A percentile compares a stretch with the other conserved stretches of the same genome.
Evolutionary conservation across 2,329 filamentous ascomycete species (phyloP).

Genomic region (Clathrospora elynae): DNA sequence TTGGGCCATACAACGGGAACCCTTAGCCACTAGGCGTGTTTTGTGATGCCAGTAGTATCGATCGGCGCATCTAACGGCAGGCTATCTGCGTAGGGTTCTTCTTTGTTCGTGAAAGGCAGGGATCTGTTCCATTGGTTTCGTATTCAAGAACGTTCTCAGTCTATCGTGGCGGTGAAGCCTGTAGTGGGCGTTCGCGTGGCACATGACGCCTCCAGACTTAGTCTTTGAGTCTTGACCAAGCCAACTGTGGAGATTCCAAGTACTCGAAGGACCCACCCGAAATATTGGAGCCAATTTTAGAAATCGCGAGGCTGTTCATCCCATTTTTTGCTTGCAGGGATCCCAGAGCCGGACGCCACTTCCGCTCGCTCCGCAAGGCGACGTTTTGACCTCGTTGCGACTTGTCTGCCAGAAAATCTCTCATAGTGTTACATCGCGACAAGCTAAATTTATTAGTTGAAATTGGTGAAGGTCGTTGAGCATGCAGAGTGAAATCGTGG

Average conservation of each 20-base stretch:
- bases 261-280: neutral
- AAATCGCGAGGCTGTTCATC: slow-evolving; percentile 16
- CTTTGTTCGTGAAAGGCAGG: neutral
- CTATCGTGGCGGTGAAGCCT: no score
- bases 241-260: neutral
- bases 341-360: slow-evolving; percentile 23
- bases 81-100: neutral
- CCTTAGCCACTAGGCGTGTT: neutral
- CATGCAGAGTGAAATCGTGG: no score
- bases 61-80: slow-evolving; percentile 4
- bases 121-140: neutral
- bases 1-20: neutral
- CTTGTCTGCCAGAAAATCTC: neutral
- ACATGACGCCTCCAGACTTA: no score
- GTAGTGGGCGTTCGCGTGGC: no score
- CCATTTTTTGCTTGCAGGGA: slow-evolving; percentile 6
- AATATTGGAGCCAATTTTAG: slow-evolving; percentile 13
- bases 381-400: neutral
- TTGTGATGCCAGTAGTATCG: slow-evolving; percentile 3
- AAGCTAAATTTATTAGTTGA: no score
- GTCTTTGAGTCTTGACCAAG: neutral
- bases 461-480: no score
- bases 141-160: no score
- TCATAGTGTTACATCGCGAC: neutral
- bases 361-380: slow-evolving; percentile 6